Conservation (phyloP, 108 stramenopile genomes). For the Skeletonema costatum region DNA sequence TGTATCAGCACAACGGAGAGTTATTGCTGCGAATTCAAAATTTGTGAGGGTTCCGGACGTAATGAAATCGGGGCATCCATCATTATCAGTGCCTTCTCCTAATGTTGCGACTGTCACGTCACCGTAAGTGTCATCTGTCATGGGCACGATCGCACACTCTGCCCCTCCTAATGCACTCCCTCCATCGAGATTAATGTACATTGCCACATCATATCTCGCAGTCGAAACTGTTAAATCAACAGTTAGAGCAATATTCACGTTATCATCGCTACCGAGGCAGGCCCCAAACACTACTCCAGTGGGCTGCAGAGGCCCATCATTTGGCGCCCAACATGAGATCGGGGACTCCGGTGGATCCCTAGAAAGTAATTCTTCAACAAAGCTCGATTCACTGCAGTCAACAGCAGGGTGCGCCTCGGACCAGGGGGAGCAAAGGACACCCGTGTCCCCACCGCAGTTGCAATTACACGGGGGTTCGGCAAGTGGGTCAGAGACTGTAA, state of each 20-base stretch:
- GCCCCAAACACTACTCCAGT: background rate
- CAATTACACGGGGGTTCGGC: background rate
- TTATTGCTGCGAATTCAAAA: background rate
- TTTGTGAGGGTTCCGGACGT: background rate
- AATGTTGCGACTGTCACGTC: background rate
- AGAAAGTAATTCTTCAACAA: too few relatives aligned
- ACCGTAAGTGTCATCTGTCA: background rate
- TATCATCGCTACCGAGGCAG: background rate
- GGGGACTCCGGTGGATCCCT: too few relatives aligned
- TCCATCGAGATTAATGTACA: background rate
- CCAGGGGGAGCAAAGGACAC: background rate
- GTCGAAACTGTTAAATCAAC: background rate
- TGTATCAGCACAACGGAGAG: background rate
- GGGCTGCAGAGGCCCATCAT: background rate
- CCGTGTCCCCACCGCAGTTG: background rate
- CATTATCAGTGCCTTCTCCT: background rate
- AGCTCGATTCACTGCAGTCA: background rate
- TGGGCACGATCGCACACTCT: background rate
- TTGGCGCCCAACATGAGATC: background rate
- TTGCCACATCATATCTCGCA: background rate
- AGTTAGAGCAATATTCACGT: background rate
- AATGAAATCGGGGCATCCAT: background rate
- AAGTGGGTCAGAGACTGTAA: background rate
- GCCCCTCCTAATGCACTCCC: background rate
- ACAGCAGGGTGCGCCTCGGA: background rate